Percentiles rank a stretch among this genome's conserved stretches.
Evolutionary conservation across 768 basidiomycete genomes (phyloP).

Genomic region (Serendipita sp.): DNA sequence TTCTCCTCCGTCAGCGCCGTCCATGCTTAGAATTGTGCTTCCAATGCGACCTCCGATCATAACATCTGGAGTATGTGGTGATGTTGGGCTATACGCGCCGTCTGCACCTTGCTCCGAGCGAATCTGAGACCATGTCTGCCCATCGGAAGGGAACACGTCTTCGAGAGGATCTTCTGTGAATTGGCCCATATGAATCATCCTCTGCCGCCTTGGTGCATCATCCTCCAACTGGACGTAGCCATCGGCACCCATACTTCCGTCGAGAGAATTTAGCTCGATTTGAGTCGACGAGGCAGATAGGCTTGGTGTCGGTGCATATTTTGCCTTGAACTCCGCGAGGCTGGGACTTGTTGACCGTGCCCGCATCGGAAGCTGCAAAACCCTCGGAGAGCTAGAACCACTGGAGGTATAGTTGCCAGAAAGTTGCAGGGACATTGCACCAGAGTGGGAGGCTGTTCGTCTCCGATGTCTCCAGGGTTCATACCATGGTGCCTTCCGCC

Average conservation of each 20-base stretch:
- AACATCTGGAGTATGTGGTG: neutral
- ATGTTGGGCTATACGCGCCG: neutral
- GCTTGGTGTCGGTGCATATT: conserved; percentile 1
- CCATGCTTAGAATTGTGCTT: conserved; percentile 15
- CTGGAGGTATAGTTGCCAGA: neutral
- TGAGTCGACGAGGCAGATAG: neutral
- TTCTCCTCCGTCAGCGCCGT: conserved; percentile 19
- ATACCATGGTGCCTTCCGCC: conserved; percentile 64
- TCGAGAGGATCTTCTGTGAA: conserved; percentile 10
- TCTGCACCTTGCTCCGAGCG: neutral
- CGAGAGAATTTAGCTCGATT: neutral
- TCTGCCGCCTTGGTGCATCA: neutral
- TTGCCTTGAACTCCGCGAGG: neutral
- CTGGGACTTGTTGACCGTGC: conserved; percentile 1
- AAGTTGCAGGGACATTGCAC: neutral
- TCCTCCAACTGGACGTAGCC: neutral
- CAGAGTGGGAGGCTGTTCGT: neutral
- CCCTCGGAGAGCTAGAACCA: neutral
- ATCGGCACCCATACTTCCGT: neutral
- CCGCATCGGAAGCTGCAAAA: conserved; percentile 4
- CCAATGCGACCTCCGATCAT: conserved; percentile 2
- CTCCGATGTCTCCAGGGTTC: conserved; percentile 50
- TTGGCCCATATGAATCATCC: neutral
- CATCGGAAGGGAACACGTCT: conserved; percentile 12
- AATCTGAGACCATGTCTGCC: conserved; percentile 9